Evolutionary conservation across 345 rosid species (phyloP), one percentile per base, ranked within the genome.

Genomic region (Erysimum cheiranthoides): DNA sequence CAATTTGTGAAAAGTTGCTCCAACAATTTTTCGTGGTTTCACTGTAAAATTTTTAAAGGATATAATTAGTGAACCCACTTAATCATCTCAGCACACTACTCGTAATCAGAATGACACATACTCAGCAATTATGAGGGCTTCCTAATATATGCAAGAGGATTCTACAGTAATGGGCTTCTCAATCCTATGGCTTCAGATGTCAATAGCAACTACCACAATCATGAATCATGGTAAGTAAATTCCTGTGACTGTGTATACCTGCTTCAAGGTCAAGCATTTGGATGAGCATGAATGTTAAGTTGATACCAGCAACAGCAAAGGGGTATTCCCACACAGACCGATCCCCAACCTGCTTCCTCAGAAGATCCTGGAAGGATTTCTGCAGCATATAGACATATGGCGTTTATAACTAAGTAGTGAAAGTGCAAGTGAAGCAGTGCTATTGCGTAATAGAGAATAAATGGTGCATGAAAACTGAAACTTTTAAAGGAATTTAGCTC

Each of bases 201-300:
- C 59, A 17, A 39, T 51, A 51, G 18, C 35, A 72, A 25, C 46
- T 27, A 62, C 42, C 16, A 16, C 65, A 16, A 42, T 43, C 34
- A 17, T 3, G 10, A 53, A 34, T 34, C 42, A 34, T 4, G 27
- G 60, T 12, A 36, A 70, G 36, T 62, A 36, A 9, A 61, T 43
- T 61, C 1, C 4, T 13, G 46, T 36, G 64, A 45, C 4, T n/a
- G 50, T 51, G 50, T 51, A 54, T 77, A 93, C 99, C 97, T 89
- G 97, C 97, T 93, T 96, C 98, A 69, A 96, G 96, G 84, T 96
- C 99, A 61, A 96, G 97, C 98, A 96, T 93, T 81, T 96, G 99
- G 76, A 89, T 87, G 67, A 96, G 98, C 99, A 96, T 96, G 83
- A 96, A 96, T 45, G 99, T 90, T 66, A 96, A 82, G 78, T 96